Evolutionary conservation across 2,329 filamentous ascomycete species (phyloP), one percentile per base, ranked within the genome.

Genomic region (Helicocarpus griseus): DNA sequence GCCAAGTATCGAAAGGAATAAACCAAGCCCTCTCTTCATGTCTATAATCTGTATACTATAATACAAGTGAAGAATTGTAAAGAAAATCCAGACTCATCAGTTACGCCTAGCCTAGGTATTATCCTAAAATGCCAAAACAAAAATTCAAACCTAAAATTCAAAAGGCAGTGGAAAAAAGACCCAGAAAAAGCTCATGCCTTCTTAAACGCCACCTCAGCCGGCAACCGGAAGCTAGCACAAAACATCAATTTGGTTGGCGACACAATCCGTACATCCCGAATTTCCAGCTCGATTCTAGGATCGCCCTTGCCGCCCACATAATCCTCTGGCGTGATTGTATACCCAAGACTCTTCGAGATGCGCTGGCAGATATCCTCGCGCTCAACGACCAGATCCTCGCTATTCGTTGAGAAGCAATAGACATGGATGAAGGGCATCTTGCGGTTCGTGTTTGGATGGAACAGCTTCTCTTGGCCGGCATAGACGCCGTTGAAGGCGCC

Each of bases 231-330:
- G 59, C 83, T 94, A 28, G 89, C 91, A 68, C 93, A 97, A 69
- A 91, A 97, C 90, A 96, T 96, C 64, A 86, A 81, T 77, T 98
- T 98, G 63, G 88, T 85, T 4, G 93, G 93, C 53, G 89, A 87
- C 51, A 98, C 93, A 59, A 94, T 83, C 57, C 93, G 79, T 31
- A 97, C 89, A 65, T 82, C 79, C 52, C 72, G 72, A 5, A 85
- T 74, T 28, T 73, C 67, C 14, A 82, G 68, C 36, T 79, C 78
- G 5, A 74, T 66, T 53, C 86, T 81, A 54, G 81, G 71, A 56
- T 89, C 79, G 0, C 72, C 72, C 35, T 80, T 62, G 1, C 67
- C 68, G n/a, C 63, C 63, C 9, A 76, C 60, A 57, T 69, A 70
- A 54, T 79, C 77, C 33, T 76, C 70, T 3, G 72, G 76, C 35